Evolutionary conservation across 164 flowering plant genomes (phyloP), one percentile per base, ranked within the genome.

Genomic region (Vitis amurensis): DNA sequence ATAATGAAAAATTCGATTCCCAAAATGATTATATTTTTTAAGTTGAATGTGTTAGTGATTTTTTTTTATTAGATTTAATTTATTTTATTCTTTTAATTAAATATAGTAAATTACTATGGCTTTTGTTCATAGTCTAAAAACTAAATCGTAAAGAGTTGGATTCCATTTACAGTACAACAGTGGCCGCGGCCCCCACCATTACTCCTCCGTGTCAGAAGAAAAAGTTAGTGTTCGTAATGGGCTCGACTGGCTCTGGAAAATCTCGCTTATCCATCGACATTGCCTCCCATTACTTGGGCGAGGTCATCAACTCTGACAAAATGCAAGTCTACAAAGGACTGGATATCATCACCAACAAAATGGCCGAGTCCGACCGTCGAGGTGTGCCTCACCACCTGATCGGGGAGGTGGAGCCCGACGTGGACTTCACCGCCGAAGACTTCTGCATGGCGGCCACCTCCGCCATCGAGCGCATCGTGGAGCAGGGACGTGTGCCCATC

Each of bases 311-410:
- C 65, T 69, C 81, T 44, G 83, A 80, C 77, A 76, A 76, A 37
- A 81, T 79, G 9, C 84, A 79, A 56, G 67, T 71, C 19, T 72
- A 79, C 73, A 63, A 67, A 37, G 78, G 78, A 13, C 76, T 76
- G 1, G 74, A 75, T 68, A 71, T 76, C 4, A 47, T 57, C 64
- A 76, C 82, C 60, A 81, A 81, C 82, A 81, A 81, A 55, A 48
- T 71, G 53, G 30, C 71, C 49, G 55, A 63, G 9, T 0, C 48
- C 4, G 83, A 82, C 13, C 70, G 55, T 2, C 9, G 49, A 0
- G 79, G 75, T 6, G 73, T 84, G 3, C 80, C 82, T 0, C 87
- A 84, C 78, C 86, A 82, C 30, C 69, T 84, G 29, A 69, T 84
- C 4, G 84, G 80, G 9, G 44, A 67, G 0, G 63, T 79, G 17